phyloP scores from a whole-genome alignment of 2,329 filamentous ascomycete species.

The Epichloe gansuensis region DNA sequence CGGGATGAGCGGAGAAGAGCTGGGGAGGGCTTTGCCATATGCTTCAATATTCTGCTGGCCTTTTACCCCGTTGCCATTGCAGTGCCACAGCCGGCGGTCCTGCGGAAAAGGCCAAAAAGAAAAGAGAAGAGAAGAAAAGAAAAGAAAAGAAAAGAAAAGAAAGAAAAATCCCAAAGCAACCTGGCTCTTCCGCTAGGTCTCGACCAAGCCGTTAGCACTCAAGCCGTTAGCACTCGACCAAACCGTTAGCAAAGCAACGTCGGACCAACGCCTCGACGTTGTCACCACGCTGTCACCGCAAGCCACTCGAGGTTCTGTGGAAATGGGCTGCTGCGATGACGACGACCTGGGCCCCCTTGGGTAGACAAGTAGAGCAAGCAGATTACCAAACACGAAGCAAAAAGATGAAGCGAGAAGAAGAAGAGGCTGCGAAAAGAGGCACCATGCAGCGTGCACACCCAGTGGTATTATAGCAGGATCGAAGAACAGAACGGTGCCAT shows the following conservation, averaged over 20 bases:
- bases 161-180: not conserved
- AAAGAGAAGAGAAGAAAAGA: not conserved
- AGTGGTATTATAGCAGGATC: not conserved
- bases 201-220: not conserved
- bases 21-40: slow-evolving; percentile 5
- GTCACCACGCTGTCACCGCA: not conserved
- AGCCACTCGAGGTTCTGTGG: not conserved
- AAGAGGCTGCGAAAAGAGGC: not conserved
- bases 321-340: not conserved
- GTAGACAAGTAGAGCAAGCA: not conserved
- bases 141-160: not conserved
- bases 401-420: not conserved
- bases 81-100: not conserved
- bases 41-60: slow-evolving; percentile 1
- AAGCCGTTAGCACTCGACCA: not conserved
- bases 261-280: not conserved
- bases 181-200: not conserved
- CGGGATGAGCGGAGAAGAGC: slow-evolving; percentile 21
- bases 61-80: slow-evolving; percentile 12
- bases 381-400: not conserved
- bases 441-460: not conserved
- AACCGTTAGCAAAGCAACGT: not conserved
- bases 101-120: not conserved
- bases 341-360: not conserved
- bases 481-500: slow-evolving; percentile 1